Evolutionary conservation across 805 yeast genomes (phyloP).

Genomic region (Tetrapisispora namnaoensis): DNA sequence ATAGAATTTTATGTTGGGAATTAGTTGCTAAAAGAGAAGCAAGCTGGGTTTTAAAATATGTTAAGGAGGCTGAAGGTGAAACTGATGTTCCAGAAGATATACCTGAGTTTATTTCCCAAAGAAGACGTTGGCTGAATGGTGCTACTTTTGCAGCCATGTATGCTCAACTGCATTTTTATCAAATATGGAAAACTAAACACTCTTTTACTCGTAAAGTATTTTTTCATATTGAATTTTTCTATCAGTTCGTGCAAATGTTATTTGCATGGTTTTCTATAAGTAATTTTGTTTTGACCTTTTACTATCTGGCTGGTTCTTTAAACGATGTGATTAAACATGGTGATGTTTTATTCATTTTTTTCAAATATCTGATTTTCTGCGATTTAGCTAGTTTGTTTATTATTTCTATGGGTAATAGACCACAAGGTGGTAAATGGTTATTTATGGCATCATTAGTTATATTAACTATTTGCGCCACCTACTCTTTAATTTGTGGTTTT

Average conservation of each 20-base stretch:
- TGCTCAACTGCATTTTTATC: slow-evolving; percentile 74
- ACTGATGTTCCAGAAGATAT: slow-evolving; percentile 94
- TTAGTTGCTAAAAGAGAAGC: slow-evolving; percentile 75
- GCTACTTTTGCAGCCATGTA: slow-evolving; percentile 94
- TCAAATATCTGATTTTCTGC: slow-evolving; percentile 78
- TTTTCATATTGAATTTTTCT: slow-evolving; percentile 78
- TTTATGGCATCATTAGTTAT: slow-evolving; percentile 65
- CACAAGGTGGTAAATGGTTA: slow-evolving; percentile 84
- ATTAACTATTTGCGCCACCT: slow-evolving; percentile 68
- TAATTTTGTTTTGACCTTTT: slow-evolving; percentile 85
- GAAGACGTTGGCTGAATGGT: slow-evolving; percentile 98
- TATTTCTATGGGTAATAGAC: slow-evolving; percentile 93
- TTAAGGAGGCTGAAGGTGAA: slow-evolving; percentile 87
- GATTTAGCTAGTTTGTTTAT: slow-evolving; percentile 81
- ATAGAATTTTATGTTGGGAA: slow-evolving; percentile 94
- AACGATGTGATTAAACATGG: slow-evolving; percentile 53
- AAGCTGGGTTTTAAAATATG: slow-evolving; percentile 86
- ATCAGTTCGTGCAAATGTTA: slow-evolving; percentile 68
- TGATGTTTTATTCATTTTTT: slow-evolving; percentile 67
- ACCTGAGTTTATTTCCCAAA: slow-evolving; percentile 90
- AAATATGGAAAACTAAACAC: slow-evolving; percentile 86
- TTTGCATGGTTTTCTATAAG: slow-evolving; percentile 91
- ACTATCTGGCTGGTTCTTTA: slow-evolving; percentile 84
- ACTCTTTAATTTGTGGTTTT: slow-evolving; percentile 74
- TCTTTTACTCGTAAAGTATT: slow-evolving; percentile 68